Percentiles rank a stretch among this genome's conserved stretches.
phyloP scores from a whole-genome alignment of 2,329 filamentous ascomycete genomes.

The Westerdykella sp. region DNA sequence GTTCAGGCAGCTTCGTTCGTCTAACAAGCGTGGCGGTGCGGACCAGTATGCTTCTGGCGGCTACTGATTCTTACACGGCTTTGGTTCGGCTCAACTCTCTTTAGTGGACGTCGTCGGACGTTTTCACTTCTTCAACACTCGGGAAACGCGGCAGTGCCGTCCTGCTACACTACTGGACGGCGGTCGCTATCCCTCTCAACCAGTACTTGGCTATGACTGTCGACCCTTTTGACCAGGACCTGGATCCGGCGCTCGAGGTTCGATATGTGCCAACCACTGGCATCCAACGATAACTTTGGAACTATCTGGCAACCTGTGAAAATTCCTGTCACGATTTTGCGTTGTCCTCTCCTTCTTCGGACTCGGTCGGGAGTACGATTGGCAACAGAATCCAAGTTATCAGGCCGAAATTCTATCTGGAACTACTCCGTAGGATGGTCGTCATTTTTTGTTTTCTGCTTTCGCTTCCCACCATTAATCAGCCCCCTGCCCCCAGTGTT shows the following conservation, averaged over 20 bases:
- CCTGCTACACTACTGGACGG: constrained; percentile 34
- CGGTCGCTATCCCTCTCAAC: constrained; percentile 30
- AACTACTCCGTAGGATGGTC: constrained; percentile 19
- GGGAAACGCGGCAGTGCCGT: constrained; percentile 43
- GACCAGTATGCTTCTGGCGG: constrained; percentile 44
- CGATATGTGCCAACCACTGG: constrained; percentile 6
- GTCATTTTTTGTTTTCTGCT: constrained; percentile 21
- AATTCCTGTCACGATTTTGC: too few relatives aligned
- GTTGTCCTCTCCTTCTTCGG: neutral
- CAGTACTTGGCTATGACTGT: constrained; percentile 34
- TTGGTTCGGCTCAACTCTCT: constrained; percentile 37
- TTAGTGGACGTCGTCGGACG: constrained; percentile 27
- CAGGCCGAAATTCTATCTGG: constrained; percentile 23
- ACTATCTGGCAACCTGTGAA: too few relatives aligned
- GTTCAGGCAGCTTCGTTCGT: constrained; percentile 48
- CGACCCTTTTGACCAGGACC: constrained; percentile 28
- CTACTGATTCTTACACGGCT: constrained; percentile 44
- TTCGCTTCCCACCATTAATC: constrained; percentile 28
- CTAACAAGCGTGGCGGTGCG: constrained; percentile 44
- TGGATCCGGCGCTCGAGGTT: constrained; percentile 17
- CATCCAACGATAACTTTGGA: constrained; percentile 7
- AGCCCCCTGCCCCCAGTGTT: constrained; percentile 22
- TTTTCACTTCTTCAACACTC: constrained; percentile 32
- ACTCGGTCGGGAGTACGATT: constrained; percentile 2
- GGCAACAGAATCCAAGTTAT: constrained; percentile 14